Base-by-base conservation (phyloP, 2,329 filamentous ascomycete genomes). In the Penicillium sp. region DNA sequence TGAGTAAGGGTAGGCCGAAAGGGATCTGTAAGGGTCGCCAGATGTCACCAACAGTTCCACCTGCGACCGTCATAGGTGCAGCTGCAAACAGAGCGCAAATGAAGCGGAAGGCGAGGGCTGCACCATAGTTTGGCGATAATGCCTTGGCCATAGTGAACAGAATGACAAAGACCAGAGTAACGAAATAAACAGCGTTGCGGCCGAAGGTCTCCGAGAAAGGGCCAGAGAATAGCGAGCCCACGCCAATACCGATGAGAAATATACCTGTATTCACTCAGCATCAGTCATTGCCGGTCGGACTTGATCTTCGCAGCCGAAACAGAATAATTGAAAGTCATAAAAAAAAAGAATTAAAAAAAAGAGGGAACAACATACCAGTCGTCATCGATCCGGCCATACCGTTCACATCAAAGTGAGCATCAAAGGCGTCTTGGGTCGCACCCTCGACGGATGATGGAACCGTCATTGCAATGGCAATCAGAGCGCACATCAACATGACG, bases 161-260 rank as follows among this genome's bases (percentile, higher is more conserved):
- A 63, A 80, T 76, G 53, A 78, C 81, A 13, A 78, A 64, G 4
- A 70, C 68, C 13, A 81, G 68, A 0, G 81, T 75, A 13, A 68
- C 65, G 8, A 83, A 72, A 58, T 83, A 83, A 1, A 80, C 76
- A 0, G 75, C 73, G 58, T 81, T 82, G n/a, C 79, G 73, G 6
- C 79, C 79, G 15, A 77, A 69, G 0, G 76, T 79, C 63, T 81
- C 80, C 1, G 76, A 81, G 27, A 80, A 66, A 0, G 80, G 81
- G 2, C 78, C 80, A 6, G 76, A 75, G 50, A 82, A 72, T 1
- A 82, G 69, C 2, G 79, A 74, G 3, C 81, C 80, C 13, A 69
- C 67, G 0, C 78, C 81, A 56, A 83, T 78, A 1, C 78, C 79
- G 31, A 81, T 72, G 2, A 81, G 59, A 23, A 62, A 56, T 11